Evolutionary conservation across 768 basidiomycete species (phyloP).

Genomic region (Serendipita vermifera): DNA sequence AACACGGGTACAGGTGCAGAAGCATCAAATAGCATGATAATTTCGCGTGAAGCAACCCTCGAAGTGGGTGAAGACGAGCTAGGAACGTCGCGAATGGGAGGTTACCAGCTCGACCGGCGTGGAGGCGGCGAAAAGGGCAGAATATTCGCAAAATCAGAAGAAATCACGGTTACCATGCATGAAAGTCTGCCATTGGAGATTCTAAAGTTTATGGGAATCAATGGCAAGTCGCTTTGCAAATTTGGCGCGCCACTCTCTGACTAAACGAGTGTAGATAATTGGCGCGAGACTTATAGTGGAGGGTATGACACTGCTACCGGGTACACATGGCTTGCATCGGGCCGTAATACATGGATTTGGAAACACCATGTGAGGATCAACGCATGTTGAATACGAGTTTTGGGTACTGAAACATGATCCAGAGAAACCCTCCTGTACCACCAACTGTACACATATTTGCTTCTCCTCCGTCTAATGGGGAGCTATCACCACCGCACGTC

Average conservation of each 20-base stretch:
- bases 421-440: constrained; percentile 35
- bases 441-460: constrained; percentile 68
- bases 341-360: constrained; percentile 71
- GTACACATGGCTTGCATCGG: constrained; percentile 59
- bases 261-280: constrained; percentile 39
- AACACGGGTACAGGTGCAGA: neutral
- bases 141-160: constrained; percentile 60
- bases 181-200: constrained; percentile 61
- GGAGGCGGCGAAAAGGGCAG: constrained; percentile 18
- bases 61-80: neutral
- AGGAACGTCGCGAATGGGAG: neutral
- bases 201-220: constrained; percentile 52
- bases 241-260: constrained; percentile 2
- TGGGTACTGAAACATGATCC: constrained; percentile 47
- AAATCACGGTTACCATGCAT: constrained; percentile 53
- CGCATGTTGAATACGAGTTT: too few species aligned
- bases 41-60: neutral
- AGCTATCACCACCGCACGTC: constrained; percentile 36
- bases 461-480: constrained; percentile 40
- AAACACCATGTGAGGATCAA: constrained; percentile 32
- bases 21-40: neutral
- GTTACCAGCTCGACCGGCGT: neutral
- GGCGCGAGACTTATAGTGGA: constrained; percentile 52
- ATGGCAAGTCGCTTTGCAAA: constrained; percentile 34
- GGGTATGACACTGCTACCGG: constrained; percentile 59